A percentile compares a stretch with the other conserved stretches of the same genome.
Evolutionary conservation across 2,329 filamentous ascomycete genomes (phyloP).

Genomic region (Bipolaris gigantea): DNA sequence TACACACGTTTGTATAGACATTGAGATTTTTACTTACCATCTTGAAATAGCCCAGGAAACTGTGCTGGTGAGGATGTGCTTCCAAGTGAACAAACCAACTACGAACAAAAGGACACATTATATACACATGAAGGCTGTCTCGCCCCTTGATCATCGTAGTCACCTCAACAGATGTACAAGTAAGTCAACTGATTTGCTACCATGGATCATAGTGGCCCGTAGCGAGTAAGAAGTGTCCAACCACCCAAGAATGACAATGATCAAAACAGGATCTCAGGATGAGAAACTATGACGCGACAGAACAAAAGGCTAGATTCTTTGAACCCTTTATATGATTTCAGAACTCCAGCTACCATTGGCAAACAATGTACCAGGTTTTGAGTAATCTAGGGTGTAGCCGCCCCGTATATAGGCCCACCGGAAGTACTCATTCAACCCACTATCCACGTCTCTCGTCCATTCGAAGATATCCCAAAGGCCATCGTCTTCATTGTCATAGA

Average conservation of each 20-base stretch:
- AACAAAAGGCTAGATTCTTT: neutral
- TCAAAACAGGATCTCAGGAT: neutral
- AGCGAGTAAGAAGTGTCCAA: neutral
- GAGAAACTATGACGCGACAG: neutral
- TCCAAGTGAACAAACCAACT: neutral
- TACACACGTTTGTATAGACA: neutral
- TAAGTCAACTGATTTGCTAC: neutral
- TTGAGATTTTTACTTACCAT: slow-evolving; percentile 2
- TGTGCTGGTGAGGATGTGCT: neutral
- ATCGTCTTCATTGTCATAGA: slow-evolving; percentile 24
- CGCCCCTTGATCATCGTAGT: neutral
- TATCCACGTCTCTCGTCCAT: slow-evolving; percentile 48
- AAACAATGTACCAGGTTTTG: slow-evolving; percentile 30
- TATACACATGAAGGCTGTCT: neutral
- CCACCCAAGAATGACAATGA: neutral
- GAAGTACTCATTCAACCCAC: slow-evolving; percentile 38
- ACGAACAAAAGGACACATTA: neutral
- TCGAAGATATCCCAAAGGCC: slow-evolving; percentile 16
- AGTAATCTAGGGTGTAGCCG: slow-evolving; percentile 38
- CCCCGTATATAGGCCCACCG: slow-evolving; percentile 39
- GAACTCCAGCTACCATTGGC: slow-evolving; percentile 40
- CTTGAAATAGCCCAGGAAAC: neutral
- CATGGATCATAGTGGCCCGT: neutral
- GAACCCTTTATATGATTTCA: neutral
- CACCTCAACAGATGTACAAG: neutral